Percentiles rank a stretch among this genome's conserved stretches.
phyloP scores from a whole-genome alignment of 2,329 filamentous ascomycete genomes.

The Cercospora sojina region DNA sequence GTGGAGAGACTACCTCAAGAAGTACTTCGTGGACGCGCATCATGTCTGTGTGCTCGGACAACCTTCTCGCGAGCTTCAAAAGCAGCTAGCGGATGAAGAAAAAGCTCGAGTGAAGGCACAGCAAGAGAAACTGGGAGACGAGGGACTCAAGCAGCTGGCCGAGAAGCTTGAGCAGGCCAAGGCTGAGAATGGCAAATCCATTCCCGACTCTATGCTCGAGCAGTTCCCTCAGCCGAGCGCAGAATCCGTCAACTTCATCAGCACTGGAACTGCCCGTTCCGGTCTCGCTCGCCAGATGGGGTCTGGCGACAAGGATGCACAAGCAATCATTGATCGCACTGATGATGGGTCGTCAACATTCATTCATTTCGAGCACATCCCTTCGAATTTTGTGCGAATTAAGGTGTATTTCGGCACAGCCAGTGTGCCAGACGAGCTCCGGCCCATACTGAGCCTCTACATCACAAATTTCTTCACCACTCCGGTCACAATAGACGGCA shows the following conservation, averaged over 20 bases:
- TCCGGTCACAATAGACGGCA: conserved; percentile 73
- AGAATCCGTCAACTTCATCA: conserved; percentile 92
- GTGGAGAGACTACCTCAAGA: conserved; percentile 78
- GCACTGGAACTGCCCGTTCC: conserved; percentile 78
- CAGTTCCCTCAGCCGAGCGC: conserved; percentile 78
- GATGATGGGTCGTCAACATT: conserved; percentile 67
- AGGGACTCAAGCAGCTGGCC: conserved; percentile 72
- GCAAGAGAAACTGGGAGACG: conserved; percentile 74
- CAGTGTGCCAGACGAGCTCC: conserved; percentile 73
- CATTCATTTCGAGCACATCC: conserved; percentile 94
- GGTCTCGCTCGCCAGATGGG: conserved; percentile 75
- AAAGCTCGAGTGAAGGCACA: conserved; percentile 74
- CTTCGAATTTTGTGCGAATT: conserved; percentile 87
- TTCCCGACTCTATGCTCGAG: conserved; percentile 78
- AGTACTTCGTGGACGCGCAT: conserved; percentile 80
- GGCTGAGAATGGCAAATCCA: conserved; percentile 80
- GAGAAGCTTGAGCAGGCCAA: conserved; percentile 80
- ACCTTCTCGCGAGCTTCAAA: conserved; percentile 75
- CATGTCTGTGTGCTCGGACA: conserved; percentile 87
- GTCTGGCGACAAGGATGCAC: conserved; percentile 64
- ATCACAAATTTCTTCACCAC: conserved; percentile 93
- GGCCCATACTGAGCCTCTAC: conserved; percentile 81
- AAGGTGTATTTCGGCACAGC: conserved; percentile 77
- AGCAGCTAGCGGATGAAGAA: conserved; percentile 79
- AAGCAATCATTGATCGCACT: conserved; percentile 72